A percentile compares a stretch with the other conserved stretches of the same genome.
Conservation (phyloP, 1,139 yeast genomes). For the Eremothecium gossypii region DNA sequence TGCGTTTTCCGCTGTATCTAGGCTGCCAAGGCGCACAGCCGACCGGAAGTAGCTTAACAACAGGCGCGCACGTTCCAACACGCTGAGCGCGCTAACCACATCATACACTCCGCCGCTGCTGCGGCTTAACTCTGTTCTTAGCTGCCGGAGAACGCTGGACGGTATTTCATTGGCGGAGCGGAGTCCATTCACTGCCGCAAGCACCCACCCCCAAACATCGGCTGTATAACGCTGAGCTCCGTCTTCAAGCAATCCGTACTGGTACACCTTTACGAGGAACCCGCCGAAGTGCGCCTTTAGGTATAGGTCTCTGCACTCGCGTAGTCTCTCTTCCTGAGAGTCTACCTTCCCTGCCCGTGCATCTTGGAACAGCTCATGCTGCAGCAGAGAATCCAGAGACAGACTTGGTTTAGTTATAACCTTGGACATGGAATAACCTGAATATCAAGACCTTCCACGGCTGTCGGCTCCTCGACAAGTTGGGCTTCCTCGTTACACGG, state of each 20-base stretch:
- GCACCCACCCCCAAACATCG: constrained; percentile 2
- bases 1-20: background rate
- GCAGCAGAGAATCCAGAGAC: constrained; percentile 3
- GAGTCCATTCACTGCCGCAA: background rate
- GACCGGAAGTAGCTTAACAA: background rate
- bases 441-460: background rate
- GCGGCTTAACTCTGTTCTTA: constrained; percentile 1
- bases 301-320: constrained; percentile 15
- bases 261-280: constrained; percentile 17
- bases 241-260: constrained; percentile 8
- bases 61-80: background rate
- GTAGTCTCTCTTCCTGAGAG: background rate
- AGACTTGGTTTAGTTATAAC: background rate
- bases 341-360: background rate
- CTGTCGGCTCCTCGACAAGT: no score
- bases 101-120: constrained; percentile 1
- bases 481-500: no score
- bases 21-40: background rate
- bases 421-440: constrained; percentile 1
- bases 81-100: background rate
- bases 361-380: background rate
- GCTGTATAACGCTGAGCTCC: background rate
- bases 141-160: background rate
- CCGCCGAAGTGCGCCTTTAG: constrained; percentile 16
- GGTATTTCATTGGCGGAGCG: constrained; percentile 1